These are phyloP conservation scores for Phytophthora pluvialis DNA, from an alignment of 352 stramenopile genomes.

Conservation along the genomic window DNA sequence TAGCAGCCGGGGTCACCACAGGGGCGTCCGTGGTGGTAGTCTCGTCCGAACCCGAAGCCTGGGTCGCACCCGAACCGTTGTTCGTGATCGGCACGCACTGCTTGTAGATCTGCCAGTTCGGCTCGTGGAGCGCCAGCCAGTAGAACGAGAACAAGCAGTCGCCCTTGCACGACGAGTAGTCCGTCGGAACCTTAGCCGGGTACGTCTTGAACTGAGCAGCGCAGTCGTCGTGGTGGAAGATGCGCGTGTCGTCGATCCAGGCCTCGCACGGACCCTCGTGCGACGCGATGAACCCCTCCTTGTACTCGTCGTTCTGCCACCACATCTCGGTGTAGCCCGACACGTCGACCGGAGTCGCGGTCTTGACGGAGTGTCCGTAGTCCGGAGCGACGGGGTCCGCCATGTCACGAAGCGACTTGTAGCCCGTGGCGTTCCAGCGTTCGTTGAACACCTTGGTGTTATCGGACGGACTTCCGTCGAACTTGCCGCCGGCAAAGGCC, in stretches of 20 bases:
- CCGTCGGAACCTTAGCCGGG: slow-evolving; percentile 31
- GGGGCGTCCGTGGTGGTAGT: neutral
- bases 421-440: slow-evolving; percentile 32
- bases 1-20: neutral
- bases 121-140: slow-evolving; percentile 25
- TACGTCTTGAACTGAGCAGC: slow-evolving; percentile 35
- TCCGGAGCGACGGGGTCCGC: slow-evolving; percentile 34
- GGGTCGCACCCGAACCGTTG: slow-evolving; percentile 8
- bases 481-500: slow-evolving; percentile 34
- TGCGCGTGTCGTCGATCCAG: slow-evolving; percentile 28
- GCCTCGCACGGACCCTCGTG: slow-evolving; percentile 41
- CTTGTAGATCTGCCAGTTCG: slow-evolving; percentile 43
- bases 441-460: slow-evolving; percentile 40
- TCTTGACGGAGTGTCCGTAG: slow-evolving; percentile 35
- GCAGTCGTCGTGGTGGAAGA: slow-evolving; percentile 43
- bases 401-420: slow-evolving; percentile 44
- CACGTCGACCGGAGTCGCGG: slow-evolving; percentile 32
- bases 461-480: slow-evolving; percentile 31
- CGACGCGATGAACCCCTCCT: slow-evolving; percentile 42
- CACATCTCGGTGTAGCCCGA: slow-evolving; percentile 31
- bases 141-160: slow-evolving; percentile 29
- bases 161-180: slow-evolving; percentile 28
- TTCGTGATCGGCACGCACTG: slow-evolving; percentile 40
- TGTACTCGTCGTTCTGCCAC: slow-evolving; percentile 46
- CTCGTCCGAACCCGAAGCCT: slow-evolving; percentile 2